A percentile compares a stretch with the other conserved stretches of the same genome.
phyloP scores from a whole-genome alignment of 495 filamentous ascomycete species.

The Tuber borchii region DNA sequence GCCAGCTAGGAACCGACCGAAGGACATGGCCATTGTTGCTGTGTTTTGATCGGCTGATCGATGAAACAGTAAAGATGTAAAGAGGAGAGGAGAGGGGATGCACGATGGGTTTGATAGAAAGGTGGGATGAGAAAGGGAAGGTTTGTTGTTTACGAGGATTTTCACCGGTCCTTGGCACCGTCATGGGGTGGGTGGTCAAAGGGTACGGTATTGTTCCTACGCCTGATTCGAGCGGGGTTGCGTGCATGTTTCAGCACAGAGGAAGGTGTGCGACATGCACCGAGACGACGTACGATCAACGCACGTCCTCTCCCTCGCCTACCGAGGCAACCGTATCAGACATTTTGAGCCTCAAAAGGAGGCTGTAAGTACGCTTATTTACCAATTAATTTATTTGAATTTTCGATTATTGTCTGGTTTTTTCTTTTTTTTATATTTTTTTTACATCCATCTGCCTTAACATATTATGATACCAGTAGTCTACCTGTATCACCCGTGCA shows the following conservation, averaged over 20 bases:
- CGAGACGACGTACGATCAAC: background rate
- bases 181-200: background rate
- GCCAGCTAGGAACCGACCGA: background rate
- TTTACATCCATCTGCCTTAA: background rate
- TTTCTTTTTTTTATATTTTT: background rate
- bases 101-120: background rate
- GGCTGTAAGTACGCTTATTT: background rate
- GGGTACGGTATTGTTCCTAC: background rate
- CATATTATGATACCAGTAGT: too few species aligned
- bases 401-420: background rate
- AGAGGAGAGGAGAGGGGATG: background rate
- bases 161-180: background rate
- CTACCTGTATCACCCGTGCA: background rate
- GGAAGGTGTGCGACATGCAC: background rate
- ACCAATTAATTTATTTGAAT: background rate
- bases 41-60: background rate
- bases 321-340: background rate
- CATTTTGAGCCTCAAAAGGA: background rate
- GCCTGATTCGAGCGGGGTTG: background rate
- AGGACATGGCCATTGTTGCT: slow-evolving; percentile 3
- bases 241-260: background rate
- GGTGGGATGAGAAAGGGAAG: background rate
- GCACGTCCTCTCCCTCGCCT: background rate
- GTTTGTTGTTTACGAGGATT: background rate
- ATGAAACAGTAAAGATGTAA: background rate